Evolutionary conservation across 169 alveolate species (phyloP).

Genomic region (Perkinsus chesapeaki): DNA sequence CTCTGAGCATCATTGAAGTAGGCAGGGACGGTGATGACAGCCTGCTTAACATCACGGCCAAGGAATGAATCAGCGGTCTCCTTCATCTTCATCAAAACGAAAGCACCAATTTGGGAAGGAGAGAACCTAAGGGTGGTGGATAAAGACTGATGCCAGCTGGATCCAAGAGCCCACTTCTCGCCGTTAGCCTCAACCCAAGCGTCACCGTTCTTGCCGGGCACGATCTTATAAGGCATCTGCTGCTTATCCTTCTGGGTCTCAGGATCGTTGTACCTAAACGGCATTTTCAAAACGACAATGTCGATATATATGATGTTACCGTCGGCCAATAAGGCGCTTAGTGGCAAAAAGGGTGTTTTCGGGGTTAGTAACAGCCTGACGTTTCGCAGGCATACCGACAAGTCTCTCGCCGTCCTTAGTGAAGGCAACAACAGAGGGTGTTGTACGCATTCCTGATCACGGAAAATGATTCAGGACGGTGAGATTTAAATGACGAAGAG

Average conservation of each 20-base stretch:
- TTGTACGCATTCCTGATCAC: slow-evolving; percentile 81
- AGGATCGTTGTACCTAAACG: slow-evolving; percentile 56
- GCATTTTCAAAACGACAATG: background rate
- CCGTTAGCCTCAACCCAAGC: slow-evolving; percentile 97
- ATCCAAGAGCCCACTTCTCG: slow-evolving; percentile 43
- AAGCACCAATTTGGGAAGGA: slow-evolving; percentile 95
- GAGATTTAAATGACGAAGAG: too few relatives aligned
- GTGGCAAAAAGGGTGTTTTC: slow-evolving; percentile 91
- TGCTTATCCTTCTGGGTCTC: slow-evolving; percentile 92
- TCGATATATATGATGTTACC: slow-evolving; percentile 51
- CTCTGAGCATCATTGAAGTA: slow-evolving; percentile 92
- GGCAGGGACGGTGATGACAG: slow-evolving; percentile 95
- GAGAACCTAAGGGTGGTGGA: slow-evolving; percentile 42
- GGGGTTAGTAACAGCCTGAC: slow-evolving; percentile 94
- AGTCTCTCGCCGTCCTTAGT: slow-evolving; percentile 90
- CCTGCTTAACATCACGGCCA: slow-evolving; percentile 84
- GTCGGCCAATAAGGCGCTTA: slow-evolving; percentile 91
- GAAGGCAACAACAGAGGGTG: slow-evolving; percentile 98
- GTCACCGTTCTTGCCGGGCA: slow-evolving; percentile 91
- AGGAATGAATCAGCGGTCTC: slow-evolving; percentile 93
- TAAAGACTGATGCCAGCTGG: background rate
- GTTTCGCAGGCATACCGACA: slow-evolving; percentile 92
- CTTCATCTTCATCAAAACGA: slow-evolving; percentile 88
- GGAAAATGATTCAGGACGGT: too few relatives aligned
- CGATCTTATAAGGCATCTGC: slow-evolving; percentile 91